Conservation (phyloP, 2,329 filamentous ascomycete genomes). For the Curvularia lunata region DNA sequence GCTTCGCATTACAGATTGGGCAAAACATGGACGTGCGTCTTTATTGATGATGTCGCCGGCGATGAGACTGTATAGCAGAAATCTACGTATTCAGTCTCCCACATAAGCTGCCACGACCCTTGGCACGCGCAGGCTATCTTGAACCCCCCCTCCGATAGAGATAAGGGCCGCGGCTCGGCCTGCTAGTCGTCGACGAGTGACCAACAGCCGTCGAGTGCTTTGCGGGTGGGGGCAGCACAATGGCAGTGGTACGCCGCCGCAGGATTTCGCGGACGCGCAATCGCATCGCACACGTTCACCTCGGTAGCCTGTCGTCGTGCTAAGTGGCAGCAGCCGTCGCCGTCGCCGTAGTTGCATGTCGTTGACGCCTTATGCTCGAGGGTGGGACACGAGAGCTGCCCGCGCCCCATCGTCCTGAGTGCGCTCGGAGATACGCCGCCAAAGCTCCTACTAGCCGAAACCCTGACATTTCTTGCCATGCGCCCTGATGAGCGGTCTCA, state of each 20-base stretch:
- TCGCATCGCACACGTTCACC: slow-evolving; percentile 12
- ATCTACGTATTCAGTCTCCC: neutral
- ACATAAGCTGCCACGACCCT: neutral
- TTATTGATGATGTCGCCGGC: neutral
- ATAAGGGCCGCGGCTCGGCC: slow-evolving; percentile 19
- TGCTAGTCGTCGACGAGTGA: slow-evolving; percentile 23
- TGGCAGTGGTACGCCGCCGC: slow-evolving; percentile 22
- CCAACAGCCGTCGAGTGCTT: slow-evolving; percentile 20
- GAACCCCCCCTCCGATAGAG: slow-evolving; percentile 18
- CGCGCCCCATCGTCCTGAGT: slow-evolving; percentile 7
- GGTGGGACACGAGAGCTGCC: slow-evolving; percentile 24
- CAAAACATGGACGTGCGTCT: neutral
- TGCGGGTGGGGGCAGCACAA: slow-evolving; percentile 11
- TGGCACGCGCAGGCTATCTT: neutral
- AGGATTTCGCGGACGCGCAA: slow-evolving; percentile 13
- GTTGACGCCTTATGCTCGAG: slow-evolving; percentile 21
- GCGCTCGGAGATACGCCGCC: slow-evolving; percentile 7
- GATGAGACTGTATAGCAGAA: neutral
- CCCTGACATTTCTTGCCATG: slow-evolving; percentile 38
- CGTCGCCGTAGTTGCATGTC: neutral
- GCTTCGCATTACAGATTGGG: neutral
- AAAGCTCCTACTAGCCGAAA: slow-evolving; percentile 15
- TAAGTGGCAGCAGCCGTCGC: neutral
- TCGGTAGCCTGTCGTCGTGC: slow-evolving; percentile 4
- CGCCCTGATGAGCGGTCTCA: slow-evolving; percentile 50